Base-by-base conservation (phyloP, 2,329 filamentous ascomycete species). In the Blastomyces parvus region DNA sequence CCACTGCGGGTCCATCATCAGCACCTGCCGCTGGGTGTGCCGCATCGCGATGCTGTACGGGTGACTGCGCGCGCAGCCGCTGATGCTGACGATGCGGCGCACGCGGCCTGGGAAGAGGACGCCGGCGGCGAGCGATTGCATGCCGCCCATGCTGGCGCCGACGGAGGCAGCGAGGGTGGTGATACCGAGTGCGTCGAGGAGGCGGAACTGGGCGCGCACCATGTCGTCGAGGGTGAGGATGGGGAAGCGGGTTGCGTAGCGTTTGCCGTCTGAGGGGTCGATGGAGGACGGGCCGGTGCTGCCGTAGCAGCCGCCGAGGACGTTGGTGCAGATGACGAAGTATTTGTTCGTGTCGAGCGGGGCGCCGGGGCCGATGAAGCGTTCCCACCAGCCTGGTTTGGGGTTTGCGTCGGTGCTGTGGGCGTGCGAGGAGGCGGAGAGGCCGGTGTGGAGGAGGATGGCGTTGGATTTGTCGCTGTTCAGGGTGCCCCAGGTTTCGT, bases 1-100 rank as follows among this genome's bases (percentile, higher is more conserved):
- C 94, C 94, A 99, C 71, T 96, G 91, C 2, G 92, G 91, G 71
- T 99, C 94, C 88, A 97, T 97, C 92, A 99, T 97, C 58, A 99
- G 83, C 0, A 97, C 94, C 79, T 97, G 94, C 36, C 94, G 87
- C 77, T 99, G 94, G 0, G 93, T 96, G 77, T 99, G 94, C 62
- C 94, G 87, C 93, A 99, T 97, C 42, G 94, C 94, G 74, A 99
- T 96, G 75, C 92, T 96, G 79, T 99, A 99, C 0, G 94, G 94
- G 74, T 99, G 94, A 69, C 89, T 95, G 67, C 94, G 83, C 0
- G 93, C 94, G 75, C 94, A 99, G 14, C 93, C 94, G 71, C 89
- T 95, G 72, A 97, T 94, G 70, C 87, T 93, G 46, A 91, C 90
- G 66, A 99, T 84, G 67, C 88, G 87, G 48, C 86, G 86, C 2